phyloP scores from a whole-genome alignment of 805 yeast genomes.

The Kodamaea jinghongensis region DNA sequence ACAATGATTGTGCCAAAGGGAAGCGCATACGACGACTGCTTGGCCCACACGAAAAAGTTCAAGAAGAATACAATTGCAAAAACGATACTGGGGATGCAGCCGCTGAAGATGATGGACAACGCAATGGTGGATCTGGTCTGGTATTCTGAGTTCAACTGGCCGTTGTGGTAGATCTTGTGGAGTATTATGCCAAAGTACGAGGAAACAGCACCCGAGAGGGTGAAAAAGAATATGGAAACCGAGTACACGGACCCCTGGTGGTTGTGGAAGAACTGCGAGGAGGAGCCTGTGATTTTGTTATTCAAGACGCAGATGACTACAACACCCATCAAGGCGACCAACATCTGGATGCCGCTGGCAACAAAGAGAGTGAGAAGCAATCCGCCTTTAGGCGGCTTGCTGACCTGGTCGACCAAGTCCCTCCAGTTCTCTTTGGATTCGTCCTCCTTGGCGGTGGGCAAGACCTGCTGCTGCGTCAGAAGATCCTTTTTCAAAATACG shows the following conservation, averaged over 20 bases:
- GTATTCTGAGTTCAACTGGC: conserved; percentile 28
- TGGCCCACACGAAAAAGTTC: conserved; percentile 72
- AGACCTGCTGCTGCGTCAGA: conserved; percentile 19
- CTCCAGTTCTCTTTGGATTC: conserved; percentile 41
- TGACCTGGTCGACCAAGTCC: conserved; percentile 51
- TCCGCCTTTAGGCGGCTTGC: conserved; percentile 49
- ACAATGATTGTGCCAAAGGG: conserved; percentile 75
- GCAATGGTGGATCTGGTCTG: conserved; percentile 10
- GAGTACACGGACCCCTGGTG: conserved; percentile 67
- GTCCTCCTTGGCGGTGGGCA: conserved; percentile 12
- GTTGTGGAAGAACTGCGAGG: conserved; percentile 59
- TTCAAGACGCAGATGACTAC: conserved; percentile 48
- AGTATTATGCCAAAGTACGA: conserved; percentile 70
- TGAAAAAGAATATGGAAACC: conserved; percentile 56
- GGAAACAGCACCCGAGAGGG: conserved; percentile 69
- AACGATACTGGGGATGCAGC: conserved; percentile 45
- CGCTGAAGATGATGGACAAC: conserved; percentile 33
- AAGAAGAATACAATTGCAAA: conserved; percentile 51
- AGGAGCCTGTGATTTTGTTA: conserved; percentile 28
- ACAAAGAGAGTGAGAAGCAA: conserved; percentile 53
- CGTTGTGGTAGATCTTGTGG: conserved; percentile 51
- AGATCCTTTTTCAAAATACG: conserved; percentile 54
- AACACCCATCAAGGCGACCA: conserved; percentile 63
- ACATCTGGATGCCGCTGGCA: conserved; percentile 73
- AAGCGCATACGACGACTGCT: conserved; percentile 69